These are phyloP conservation scores for Acacia crassicarpa DNA, from an alignment of 306 rosid genomes.

Conservation along the genomic window DNA sequence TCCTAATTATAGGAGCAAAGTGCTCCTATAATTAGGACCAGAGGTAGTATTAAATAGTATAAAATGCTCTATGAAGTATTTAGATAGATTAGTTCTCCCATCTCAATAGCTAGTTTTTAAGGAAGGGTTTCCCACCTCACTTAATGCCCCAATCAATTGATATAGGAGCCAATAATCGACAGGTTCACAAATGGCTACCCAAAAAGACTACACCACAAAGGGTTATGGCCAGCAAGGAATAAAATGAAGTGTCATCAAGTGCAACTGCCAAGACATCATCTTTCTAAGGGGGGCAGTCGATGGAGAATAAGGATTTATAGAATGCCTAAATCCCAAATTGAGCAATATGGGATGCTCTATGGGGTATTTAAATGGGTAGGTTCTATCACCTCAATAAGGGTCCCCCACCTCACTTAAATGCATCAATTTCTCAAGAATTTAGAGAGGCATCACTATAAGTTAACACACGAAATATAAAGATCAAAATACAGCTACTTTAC, in stretches of 20 bases:
- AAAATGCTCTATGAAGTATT: background rate
- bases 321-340: background rate
- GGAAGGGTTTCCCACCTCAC: background rate
- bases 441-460: background rate
- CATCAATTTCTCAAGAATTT: slow-evolving; percentile 3
- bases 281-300: background rate
- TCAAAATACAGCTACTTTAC: slow-evolving; percentile 45
- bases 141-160: background rate
- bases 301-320: background rate
- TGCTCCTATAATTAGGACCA: no score
- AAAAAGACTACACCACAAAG: background rate
- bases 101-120: background rate
- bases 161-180: background rate
- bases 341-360: background rate
- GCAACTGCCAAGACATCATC: background rate
- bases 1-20: no score
- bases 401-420: background rate
- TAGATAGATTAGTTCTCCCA: background rate
- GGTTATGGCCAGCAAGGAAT: background rate
- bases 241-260: background rate
- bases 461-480: background rate
- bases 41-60: background rate
- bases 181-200: no score
- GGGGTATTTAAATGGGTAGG: background rate
- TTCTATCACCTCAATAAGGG: background rate